Conservation (phyloP, 352 stramenopile species). For the Phytophthora europaea region DNA sequence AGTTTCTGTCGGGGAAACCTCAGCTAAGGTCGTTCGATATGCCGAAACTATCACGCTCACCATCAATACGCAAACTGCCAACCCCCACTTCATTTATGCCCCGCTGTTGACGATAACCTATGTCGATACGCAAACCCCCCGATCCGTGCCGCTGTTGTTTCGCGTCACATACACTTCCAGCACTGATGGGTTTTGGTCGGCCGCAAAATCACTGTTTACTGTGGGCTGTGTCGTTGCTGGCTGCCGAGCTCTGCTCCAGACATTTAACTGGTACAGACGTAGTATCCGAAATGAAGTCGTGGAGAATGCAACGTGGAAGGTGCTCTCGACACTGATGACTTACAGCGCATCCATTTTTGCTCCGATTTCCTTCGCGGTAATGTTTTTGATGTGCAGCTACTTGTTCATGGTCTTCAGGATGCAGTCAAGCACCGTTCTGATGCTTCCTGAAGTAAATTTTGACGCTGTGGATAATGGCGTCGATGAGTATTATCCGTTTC, state of each 20-base stretch:
- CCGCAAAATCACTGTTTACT: constrained; percentile 78
- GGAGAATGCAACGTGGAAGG: constrained; percentile 58
- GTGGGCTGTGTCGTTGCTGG: constrained; percentile 65
- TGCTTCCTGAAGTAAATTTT: constrained; percentile 84
- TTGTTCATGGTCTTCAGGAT: constrained; percentile 96
- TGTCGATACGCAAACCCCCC: constrained; percentile 54
- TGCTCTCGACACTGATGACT: constrained; percentile 51
- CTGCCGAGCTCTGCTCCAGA: constrained; percentile 72
- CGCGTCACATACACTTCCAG: constrained; percentile 91
- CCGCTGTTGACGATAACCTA: constrained; percentile 88
- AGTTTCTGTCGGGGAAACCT: constrained; percentile 52
- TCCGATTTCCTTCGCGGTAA: constrained; percentile 57
- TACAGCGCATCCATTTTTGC: constrained; percentile 57
- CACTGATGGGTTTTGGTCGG: constrained; percentile 81
- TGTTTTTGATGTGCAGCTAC: constrained; percentile 88
- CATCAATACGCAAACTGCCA: constrained; percentile 58
- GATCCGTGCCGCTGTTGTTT: constrained; percentile 57
- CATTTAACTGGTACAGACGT: constrained; percentile 90
- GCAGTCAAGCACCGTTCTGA: constrained; percentile 87
- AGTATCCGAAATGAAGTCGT: constrained; percentile 79
- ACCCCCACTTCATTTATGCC: constrained; percentile 66
- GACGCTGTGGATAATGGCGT: constrained; percentile 54
- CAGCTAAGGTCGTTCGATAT: constrained; percentile 74
- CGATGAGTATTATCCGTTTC: constrained; percentile 92
- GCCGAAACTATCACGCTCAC: constrained; percentile 76